Evolutionary conservation across 768 basidiomycete genomes (phyloP), one percentile per base, ranked within the genome.

Genomic region (Infundibulicybe gibba): DNA sequence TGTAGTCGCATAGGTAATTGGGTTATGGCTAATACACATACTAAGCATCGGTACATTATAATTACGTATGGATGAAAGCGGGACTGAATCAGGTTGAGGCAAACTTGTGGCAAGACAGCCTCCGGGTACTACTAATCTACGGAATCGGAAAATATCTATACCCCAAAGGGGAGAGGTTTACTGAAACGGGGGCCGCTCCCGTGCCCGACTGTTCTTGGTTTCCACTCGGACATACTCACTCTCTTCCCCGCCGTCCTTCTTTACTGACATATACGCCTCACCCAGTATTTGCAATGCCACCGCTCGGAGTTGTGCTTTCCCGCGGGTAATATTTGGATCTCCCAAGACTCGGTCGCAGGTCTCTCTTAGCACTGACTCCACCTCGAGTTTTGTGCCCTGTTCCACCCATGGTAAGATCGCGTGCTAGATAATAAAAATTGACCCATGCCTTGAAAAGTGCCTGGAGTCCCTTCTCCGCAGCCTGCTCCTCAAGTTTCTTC

Each of bases 391-490:
- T 14, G 92, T 83, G 4, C 92, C 92, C 89, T 92, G 56, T 34
- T 25, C 5, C 8, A 20, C 19, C 39, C 16, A 32, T 19, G 32
- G 16, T 41, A 31, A 31, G 11, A 32, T 38, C 5, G 21, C 45
- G 10, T 32, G 5, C 11, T 33, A 10, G 37, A 46, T 48, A 20
- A 41, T 33, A 39, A 40, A 19, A n/a, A 17, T 43, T 59, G 40
- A 31, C 14, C 34, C 10, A 40, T 5, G 85, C 90, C 75, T 94
- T 94, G 78, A 94, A 94, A 25, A 94, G 67, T 1, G 92, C 90
- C 55, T 92, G 89, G 1, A 94, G 63, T 11, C 90, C 93, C 63
- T 94, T 94, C 70, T 94, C 92, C 0, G 93, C 92, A 1, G 93
- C 93, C 57, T 92, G 88, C 55, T 94, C 93, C 60, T 95, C 93